Conservation (phyloP, 2,329 filamentous ascomycete species). For the Rasamsonia emersonii region DNA sequence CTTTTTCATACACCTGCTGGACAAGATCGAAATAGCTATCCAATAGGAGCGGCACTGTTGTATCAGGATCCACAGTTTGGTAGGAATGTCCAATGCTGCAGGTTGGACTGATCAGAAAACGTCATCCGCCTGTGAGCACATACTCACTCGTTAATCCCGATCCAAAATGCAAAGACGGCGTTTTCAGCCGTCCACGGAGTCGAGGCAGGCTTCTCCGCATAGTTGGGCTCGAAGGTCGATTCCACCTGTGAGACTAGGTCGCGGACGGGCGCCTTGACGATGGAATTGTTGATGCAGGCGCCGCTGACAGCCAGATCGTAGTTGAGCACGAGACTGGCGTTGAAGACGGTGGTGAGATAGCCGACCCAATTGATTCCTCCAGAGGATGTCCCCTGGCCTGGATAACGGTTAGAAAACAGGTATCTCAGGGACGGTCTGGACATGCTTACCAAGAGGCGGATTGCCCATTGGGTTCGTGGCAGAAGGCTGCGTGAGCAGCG, state of each 20-base stretch:
- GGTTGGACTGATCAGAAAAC: slow-evolving; percentile 3
- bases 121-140: not conserved
- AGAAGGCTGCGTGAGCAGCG: slow-evolving; percentile 43
- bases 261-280: slow-evolving; percentile 45
- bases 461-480: slow-evolving; percentile 53
- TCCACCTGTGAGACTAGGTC: slow-evolving; percentile 43
- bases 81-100: slow-evolving; percentile 19
- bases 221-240: slow-evolving; percentile 34
- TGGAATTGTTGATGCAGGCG: slow-evolving; percentile 43
- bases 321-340: slow-evolving; percentile 38
- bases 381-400: slow-evolving; percentile 41
- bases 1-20: slow-evolving; percentile 43
- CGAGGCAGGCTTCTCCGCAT: slow-evolving; percentile 20
- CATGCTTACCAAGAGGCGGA: slow-evolving; percentile 32
- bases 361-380: slow-evolving; percentile 48
- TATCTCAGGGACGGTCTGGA: not conserved
- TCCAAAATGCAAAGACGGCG: slow-evolving; percentile 25
- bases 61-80: slow-evolving; percentile 20
- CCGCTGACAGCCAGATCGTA: slow-evolving; percentile 50
- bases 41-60: slow-evolving; percentile 31
- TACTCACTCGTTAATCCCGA: slow-evolving; percentile 26
- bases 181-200: slow-evolving; percentile 19
- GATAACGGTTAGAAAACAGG: slow-evolving; percentile 20
- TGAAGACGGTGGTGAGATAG: slow-evolving; percentile 40
- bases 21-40: slow-evolving; percentile 37